Base-by-base conservation (phyloP, 306 rosid genomes). In the Lagenaria siceraria region DNA sequence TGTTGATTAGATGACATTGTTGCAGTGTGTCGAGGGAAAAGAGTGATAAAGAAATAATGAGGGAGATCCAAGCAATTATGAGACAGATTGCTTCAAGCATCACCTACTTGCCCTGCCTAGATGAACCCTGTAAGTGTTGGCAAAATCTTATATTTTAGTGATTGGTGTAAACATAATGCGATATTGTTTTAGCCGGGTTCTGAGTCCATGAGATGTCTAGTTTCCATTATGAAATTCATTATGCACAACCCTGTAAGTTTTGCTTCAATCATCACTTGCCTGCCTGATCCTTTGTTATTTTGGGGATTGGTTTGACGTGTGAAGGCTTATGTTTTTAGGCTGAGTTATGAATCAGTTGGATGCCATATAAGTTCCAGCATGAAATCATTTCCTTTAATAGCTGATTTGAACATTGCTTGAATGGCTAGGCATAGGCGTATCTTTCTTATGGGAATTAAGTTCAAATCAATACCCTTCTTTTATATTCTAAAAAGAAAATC, bases 31-130 rank as follows among this genome's bases (percentile, higher is more conserved):
- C 96, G 10, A 92, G 93, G 89, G 97, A 96, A 79, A 96, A 92
- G 87, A 96, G 99, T 81, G 99, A 96, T 80, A 96, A 92, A 80
- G 98, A 92, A 87, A 96, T 96, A 56, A 96, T 96, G 99, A 92
- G 99, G 81, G 99, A 96, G 87, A 96, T 96, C 58, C 99, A 96
- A 82, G 99, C 99, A 19, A 92, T 96, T 71, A 96, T 96, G 99
- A 77, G 99, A 58, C 99, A 96, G 89, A 92, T 96, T 86, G 99
- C 99, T 72, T 96, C 99, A 0, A 92, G 99, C 85, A 96, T 96
- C 77, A 96, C 99, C 80, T 96, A 96, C 81, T 82, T 96, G 89
- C 99, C 99, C 36, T 96, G 99, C 88, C 87, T 96, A 21, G 99
- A 96, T 54, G 99, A 92, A 80, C 80, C 97, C 43, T 90, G 99